Percentiles rank a stretch among this genome's conserved stretches.
Conservation (phyloP, 371 early-diverging fungal species). For the Blakeslea trispora region DNA sequence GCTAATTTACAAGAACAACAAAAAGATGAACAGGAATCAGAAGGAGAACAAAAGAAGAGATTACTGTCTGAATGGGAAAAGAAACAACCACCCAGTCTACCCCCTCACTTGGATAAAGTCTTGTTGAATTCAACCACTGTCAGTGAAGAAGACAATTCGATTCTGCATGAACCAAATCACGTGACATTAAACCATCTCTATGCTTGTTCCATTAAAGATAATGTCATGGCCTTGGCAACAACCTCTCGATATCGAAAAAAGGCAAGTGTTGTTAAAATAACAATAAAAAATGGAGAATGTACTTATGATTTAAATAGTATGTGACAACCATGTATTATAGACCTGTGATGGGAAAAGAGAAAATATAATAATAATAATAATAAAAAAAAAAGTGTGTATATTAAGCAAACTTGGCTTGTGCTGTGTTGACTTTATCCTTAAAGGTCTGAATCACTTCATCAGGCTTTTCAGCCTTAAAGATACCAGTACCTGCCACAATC, state of each 20-base stretch:
- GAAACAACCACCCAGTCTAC: constrained; percentile 79
- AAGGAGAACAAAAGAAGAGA: constrained; percentile 8
- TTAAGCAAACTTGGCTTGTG: constrained; percentile 43
- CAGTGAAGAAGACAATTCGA: constrained; percentile 75
- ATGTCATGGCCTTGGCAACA: constrained; percentile 93
- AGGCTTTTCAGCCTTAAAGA: constrained; percentile 86
- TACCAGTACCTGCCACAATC: constrained; percentile 97
- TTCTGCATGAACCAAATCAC: constrained; percentile 89
- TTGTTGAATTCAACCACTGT: constrained; percentile 75
- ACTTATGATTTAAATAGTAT: too few species aligned
- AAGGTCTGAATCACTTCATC: constrained; percentile 72
- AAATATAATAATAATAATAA: constrained; percentile 6
- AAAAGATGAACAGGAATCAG: constrained; percentile 22
- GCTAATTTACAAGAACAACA: constrained; percentile 12
- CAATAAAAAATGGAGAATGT: too few species aligned
- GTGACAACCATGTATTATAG: constrained; percentile 83
- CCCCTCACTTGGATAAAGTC: constrained; percentile 92
- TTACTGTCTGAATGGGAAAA: constrained; percentile 43
- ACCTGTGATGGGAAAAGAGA: constrained; percentile 58
- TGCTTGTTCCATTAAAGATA: constrained; percentile 93
- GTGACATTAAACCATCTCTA: constrained; percentile 95
- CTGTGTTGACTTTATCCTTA: constrained; percentile 63
- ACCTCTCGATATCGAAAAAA: constrained; percentile 89
- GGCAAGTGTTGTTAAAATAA: too few species aligned
- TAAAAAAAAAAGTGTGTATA: constrained; percentile 4